phyloP scores from a whole-genome alignment of 495 filamentous ascomycete genomes.

The Aspergillus steynii region DNA sequence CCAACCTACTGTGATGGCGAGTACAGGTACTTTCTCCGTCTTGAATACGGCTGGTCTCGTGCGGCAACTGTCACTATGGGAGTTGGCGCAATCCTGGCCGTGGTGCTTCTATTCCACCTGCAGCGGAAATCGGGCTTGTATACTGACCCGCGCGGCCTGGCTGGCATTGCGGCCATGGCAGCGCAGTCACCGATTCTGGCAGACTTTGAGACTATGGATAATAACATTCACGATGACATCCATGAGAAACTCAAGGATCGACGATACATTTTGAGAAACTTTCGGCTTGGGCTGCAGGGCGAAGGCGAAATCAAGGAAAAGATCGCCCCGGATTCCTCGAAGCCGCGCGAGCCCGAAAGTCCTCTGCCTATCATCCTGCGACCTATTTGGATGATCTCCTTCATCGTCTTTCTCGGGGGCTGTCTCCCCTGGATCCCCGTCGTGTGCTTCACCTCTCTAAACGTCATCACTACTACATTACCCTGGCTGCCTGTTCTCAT shows the following conservation, averaged over 20 bases:
- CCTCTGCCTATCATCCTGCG: too few relatives aligned
- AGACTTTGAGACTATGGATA: not conserved
- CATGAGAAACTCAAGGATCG: not conserved
- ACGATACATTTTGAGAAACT: not conserved
- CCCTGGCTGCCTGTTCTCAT: too few relatives aligned
- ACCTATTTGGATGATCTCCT: too few relatives aligned
- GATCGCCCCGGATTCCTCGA: not conserved
- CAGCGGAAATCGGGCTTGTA: not conserved
- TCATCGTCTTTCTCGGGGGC: too few relatives aligned
- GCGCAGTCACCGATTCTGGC: not conserved
- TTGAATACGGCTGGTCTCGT: not conserved
- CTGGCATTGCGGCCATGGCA: not conserved
- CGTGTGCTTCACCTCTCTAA: too few relatives aligned
- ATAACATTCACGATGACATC: not conserved
- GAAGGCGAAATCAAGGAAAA: not conserved
- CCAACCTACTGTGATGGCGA: not conserved
- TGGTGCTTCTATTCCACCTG: not conserved
- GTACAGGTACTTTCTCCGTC: not conserved
- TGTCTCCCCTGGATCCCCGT: too few relatives aligned
- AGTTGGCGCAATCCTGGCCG: not conserved
- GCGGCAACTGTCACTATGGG: not conserved
- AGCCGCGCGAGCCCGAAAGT: too few relatives aligned
- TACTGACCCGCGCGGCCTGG: not conserved
- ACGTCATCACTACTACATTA: too few relatives aligned
- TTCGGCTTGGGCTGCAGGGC: not conserved